Base-by-base conservation (phyloP, 352 stramenopile genomes). In the Globisporangium cederbergense region DNA sequence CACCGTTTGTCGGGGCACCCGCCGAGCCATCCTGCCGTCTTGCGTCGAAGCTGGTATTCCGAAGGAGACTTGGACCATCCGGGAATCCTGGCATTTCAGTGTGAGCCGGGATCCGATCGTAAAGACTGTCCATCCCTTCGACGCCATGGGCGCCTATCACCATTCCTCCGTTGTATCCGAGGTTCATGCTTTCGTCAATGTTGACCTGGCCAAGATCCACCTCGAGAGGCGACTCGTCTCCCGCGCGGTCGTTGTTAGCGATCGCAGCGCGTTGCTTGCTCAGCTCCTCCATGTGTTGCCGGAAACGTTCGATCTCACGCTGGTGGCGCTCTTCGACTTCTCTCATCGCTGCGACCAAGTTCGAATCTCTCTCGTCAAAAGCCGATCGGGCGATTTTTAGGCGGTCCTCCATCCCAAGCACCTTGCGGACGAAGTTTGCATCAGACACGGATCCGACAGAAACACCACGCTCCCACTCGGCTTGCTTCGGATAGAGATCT, bases 241-340 rank as follows among this genome's bases (percentile, higher is more conserved):
- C 81, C 55, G 78, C 65, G 36, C 36, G 11, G 20, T 68, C 46
- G 43, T 50, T 38, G 49, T 30, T 51, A 11, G 81, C 80, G 32
- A 89, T 88, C 22, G 82, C 83, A 28, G 80, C 79, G 40, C 84
- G 77, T 52, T 93, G 85, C 57, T 91, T 87, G 64, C 91, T 83
- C 51, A 95, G 80, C 55, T 95, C 81, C 58, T 93, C 79, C 81
- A 95, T 92, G 57, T 92, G 90, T 63, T 86, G 84, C 22, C 82
- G 76, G 42, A 92, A 92, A 0, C 81, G 81, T 67, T 93, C 83
- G 47, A 95, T 86, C 72, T 95, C 86, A 45, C 82, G 82, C 63
- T 93, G 74, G 51, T 95, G 86, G 46, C 93, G 91, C 49, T 93
- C 83, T 58, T 93, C 81, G 68, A 91, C 83, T 46, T 72, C 90